Evolutionary conservation across 768 basidiomycete species (phyloP).

Genomic region (Amanita phalloides): DNA sequence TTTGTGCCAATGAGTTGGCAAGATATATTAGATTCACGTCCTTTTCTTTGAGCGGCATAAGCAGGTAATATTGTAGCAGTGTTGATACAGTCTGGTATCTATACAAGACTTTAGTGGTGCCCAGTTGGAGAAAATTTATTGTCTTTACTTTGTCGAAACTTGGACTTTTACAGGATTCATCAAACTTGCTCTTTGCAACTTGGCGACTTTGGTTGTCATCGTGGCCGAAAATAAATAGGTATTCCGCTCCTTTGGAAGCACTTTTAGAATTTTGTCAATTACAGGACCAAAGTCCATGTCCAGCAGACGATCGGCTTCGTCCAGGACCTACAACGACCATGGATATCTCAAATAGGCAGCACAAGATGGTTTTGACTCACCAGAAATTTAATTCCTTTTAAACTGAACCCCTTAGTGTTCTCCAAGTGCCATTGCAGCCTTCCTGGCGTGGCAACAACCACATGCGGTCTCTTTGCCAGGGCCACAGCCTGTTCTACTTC

Average conservation of each 20-base stretch:
- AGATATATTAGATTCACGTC: conserved; percentile 87
- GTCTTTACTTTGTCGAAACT: conserved; percentile 73
- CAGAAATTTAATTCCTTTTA: conserved; percentile 79
- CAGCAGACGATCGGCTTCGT: conserved; percentile 91
- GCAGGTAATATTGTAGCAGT: conserved; percentile 89
- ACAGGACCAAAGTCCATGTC: conserved; percentile 96
- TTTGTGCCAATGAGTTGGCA: conserved; percentile 80
- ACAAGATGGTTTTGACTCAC: conserved; percentile 31
- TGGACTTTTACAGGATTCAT: conserved; percentile 90
- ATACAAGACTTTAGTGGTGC: neutral
- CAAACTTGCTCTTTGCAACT: conserved; percentile 89
- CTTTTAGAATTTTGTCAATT: conserved; percentile 93
- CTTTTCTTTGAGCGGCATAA: conserved; percentile 86
- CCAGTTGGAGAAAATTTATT: conserved; percentile 12
- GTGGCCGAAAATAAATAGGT: conserved; percentile 98
- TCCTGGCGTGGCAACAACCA: conserved; percentile 93
- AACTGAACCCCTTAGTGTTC: conserved; percentile 92
- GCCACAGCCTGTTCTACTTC: conserved; percentile 85
- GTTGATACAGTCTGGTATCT: conserved; percentile 98
- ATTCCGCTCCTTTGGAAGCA: conserved; percentile 87
- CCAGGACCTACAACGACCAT: conserved; percentile 59
- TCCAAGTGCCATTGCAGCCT: conserved; percentile 90
- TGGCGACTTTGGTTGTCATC: conserved; percentile 98
- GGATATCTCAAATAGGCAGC: neutral
- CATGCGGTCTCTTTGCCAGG: conserved; percentile 87